Base-by-base conservation (phyloP, 2,329 filamentous ascomycete species). In the Simplicillium aogashimaense region DNA sequence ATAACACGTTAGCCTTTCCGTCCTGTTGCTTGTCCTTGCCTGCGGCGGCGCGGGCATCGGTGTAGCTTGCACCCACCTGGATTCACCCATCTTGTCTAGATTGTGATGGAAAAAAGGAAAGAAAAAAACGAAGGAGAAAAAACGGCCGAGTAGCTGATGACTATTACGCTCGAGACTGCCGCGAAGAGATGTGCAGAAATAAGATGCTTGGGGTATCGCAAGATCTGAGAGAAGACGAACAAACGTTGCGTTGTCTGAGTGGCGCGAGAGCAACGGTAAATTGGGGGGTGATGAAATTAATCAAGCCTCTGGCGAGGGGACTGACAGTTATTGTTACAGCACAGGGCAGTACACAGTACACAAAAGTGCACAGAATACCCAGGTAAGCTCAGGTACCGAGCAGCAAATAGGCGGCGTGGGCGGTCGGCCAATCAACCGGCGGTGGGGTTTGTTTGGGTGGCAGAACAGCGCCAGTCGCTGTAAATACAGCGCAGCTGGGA, bases 51-150 rank as follows among this genome's bases (percentile, higher is more conserved):
- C 29, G 33, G 37, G 42, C 42, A 31, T 29, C 37, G 42, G 35
- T 16, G 31, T 35, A 20, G 17, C 34, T 16, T 47, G 33, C 40
- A 60, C 64, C 44, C 50, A 68, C 65, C 65, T 63, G 51, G 65
- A 69, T 60, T 69, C 65, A 56, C 65, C 65, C 65, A 68, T 69
- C 45, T 61, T 67, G 58, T 51, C 51, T 45, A 49, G 43, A 15
- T 31, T 43, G 36, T 38, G 44, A 41, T 45, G 40, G 43, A 39
- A 43, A 42, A 38, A 34, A 43, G 45, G 46, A 41, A 38, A 37
- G 39, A 38, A 37, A 29, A 25, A 37, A 34, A 29, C 13, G 30
- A 32, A 13, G 37, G 37, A 32, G 18, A 31, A 29, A n/a, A 30
- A 39, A 18, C 35, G 20, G 20, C 9, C 20, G 20, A 25, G 20